These are phyloP conservation scores for Vitis labrusca DNA, from an alignment of 164 flowering plant species.

Conservation along the genomic window DNA sequence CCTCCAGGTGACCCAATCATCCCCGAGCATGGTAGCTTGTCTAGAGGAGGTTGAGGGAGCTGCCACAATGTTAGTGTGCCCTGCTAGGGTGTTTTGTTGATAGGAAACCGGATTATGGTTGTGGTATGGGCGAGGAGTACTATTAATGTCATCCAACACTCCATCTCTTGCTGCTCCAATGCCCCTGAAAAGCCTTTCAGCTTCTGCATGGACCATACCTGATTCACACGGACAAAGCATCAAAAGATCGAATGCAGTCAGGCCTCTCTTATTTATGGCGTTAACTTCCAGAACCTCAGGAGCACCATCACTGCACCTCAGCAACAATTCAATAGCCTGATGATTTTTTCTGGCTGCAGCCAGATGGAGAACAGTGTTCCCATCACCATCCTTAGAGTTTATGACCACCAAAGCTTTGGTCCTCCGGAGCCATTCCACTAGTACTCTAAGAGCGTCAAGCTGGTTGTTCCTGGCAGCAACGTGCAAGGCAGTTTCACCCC, in stretches of 20 bases:
- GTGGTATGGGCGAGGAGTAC: no score
- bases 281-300: constrained; percentile 1
- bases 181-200: not conserved
- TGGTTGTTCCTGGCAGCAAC: constrained; percentile 8
- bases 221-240: constrained; percentile 9
- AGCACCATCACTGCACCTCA: no score
- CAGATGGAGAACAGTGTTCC: constrained; percentile 23
- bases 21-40: not conserved
- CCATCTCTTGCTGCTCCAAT: no score
- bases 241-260: not conserved
- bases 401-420: not conserved
- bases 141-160: no score
- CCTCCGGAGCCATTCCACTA: constrained; percentile 15
- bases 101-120: no score
- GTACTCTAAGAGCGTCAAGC: constrained; percentile 9
- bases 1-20: not conserved
- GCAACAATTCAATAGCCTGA: constrained; percentile 3
- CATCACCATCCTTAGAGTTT: constrained; percentile 21
- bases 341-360: constrained; percentile 10
- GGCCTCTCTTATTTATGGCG: not conserved
- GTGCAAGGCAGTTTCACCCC: constrained; percentile 26
- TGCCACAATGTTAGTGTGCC: no score
- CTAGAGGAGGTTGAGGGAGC: not conserved
- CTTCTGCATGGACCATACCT: not conserved
- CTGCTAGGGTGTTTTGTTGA: not conserved